Evolutionary conservation across 139 green algal genomes (phyloP).

Genomic region (Picocystis salinarum): DNA sequence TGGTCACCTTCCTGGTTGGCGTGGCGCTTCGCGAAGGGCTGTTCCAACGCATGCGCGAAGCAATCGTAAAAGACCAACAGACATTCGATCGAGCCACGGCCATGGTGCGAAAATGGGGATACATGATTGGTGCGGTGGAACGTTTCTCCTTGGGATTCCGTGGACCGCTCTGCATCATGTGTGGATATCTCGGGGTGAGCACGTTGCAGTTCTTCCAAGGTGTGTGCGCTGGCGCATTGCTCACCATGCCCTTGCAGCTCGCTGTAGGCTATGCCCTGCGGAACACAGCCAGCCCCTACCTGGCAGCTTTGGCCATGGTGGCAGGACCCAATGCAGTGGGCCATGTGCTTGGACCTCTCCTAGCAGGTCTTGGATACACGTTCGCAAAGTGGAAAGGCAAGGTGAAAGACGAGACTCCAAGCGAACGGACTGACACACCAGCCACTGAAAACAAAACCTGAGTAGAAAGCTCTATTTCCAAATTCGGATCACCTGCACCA

Average conservation of each 20-base stretch:
- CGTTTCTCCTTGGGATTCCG: constrained; percentile 15
- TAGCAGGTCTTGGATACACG: too few relatives aligned
- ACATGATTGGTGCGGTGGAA: constrained; percentile 7
- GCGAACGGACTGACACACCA: too few relatives aligned
- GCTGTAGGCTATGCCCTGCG: constrained; percentile 11
- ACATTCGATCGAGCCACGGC: neutral
- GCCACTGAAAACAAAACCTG: too few relatives aligned
- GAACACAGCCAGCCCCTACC: constrained; percentile 13
- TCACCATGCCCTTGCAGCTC: constrained; percentile 3
- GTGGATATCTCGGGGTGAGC: constrained; percentile 12
- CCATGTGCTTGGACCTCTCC: constrained; percentile 2
- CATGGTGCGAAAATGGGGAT: neutral
- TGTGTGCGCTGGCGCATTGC: constrained; percentile 6
- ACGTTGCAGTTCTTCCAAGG: constrained; percentile 4
- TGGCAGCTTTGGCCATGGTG: constrained; percentile 12
- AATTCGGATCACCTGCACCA: too few relatives aligned
- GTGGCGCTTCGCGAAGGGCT: neutral
- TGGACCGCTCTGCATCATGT: constrained; percentile 15
- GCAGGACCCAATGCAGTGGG: constrained; percentile 13
- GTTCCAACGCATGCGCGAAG: too few relatives aligned
- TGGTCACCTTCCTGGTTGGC: neutral
- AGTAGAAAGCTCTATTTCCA: too few relatives aligned
- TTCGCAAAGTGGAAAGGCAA: too few relatives aligned
- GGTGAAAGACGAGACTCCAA: too few relatives aligned
- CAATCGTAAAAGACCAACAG: neutral